Evolutionary conservation across 106 monocot genomes (phyloP).

Genomic region (Dendrobium nobile): DNA sequence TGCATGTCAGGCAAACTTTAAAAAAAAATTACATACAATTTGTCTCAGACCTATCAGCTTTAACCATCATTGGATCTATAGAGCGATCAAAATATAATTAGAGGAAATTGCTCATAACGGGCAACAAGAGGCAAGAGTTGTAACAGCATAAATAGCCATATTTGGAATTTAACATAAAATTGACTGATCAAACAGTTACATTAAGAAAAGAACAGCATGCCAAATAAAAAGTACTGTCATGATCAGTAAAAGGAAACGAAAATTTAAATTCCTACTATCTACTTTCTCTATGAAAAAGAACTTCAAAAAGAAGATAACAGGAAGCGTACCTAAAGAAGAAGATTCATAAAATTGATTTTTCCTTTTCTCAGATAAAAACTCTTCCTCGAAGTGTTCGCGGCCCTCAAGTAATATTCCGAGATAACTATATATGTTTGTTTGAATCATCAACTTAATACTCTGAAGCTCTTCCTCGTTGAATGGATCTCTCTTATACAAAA

Average conservation of each 20-base stretch:
- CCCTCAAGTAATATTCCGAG: slow-evolving; percentile 66
- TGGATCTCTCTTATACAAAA: slow-evolving; percentile 55
- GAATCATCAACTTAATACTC: slow-evolving; percentile 59
- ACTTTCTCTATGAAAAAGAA: background rate
- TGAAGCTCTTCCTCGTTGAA: slow-evolving; percentile 58
- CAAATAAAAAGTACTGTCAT: background rate
- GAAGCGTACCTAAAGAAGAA: slow-evolving; percentile 18
- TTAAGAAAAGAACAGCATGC: background rate
- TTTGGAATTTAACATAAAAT: background rate
- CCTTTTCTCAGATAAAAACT: slow-evolving; percentile 32
- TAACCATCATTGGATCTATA: background rate
- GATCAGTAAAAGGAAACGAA: background rate
- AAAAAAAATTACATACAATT: background rate
- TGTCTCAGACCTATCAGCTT: background rate
- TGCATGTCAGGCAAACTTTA: background rate
- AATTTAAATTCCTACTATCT: background rate
- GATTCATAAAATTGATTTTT: slow-evolving; percentile 10
- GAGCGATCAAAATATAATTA: background rate
- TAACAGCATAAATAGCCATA: background rate
- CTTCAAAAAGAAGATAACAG: background rate
- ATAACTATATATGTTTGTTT: slow-evolving; percentile 56
- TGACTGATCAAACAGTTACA: background rate
- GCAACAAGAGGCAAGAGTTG: background rate
- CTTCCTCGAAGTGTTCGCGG: slow-evolving; percentile 65
- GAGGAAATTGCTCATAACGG: background rate